phyloP scores from a whole-genome alignment of 192 early-diverging fungal species.

The Mortierella claussenii region DNA sequence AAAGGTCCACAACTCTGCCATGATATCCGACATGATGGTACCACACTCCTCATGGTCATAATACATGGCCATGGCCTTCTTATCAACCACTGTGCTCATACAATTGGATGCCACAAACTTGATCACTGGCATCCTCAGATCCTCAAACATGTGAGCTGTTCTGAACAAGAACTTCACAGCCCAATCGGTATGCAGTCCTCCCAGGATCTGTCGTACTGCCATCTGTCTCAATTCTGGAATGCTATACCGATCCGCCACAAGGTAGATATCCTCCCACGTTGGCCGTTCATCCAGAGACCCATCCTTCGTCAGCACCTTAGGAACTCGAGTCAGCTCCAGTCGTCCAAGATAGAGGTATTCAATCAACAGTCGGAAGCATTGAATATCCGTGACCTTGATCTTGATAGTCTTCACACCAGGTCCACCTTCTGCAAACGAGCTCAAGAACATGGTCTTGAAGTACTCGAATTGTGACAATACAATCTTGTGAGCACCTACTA shows the following conservation, averaged over 20 bases:
- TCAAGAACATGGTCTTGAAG: constrained; percentile 34
- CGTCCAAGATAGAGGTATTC: constrained; percentile 36
- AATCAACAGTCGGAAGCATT: constrained; percentile 30
- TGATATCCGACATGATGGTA: constrained; percentile 30
- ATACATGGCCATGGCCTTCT: constrained; percentile 3
- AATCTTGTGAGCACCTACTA: constrained; percentile 17
- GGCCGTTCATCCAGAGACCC: not conserved
- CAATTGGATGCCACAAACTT: constrained; percentile 19
- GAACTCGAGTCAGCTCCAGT: not conserved
- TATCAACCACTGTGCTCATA: constrained; percentile 8
- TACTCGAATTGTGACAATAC: constrained; percentile 29
- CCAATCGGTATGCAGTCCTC: constrained; percentile 8
- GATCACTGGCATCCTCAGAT: constrained; percentile 12
- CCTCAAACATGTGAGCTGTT: constrained; percentile 29
- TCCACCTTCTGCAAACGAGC: constrained; percentile 24
- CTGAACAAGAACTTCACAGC: constrained; percentile 37
- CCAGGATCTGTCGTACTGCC: constrained; percentile 4
- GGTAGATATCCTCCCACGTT: constrained; percentile 36
- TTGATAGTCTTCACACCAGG: constrained; percentile 19
- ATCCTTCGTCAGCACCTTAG: constrained; percentile 13
- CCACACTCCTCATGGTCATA: constrained; percentile 27
- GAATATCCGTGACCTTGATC: constrained; percentile 14
- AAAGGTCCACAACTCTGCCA: constrained; percentile 21
- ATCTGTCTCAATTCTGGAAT: constrained; percentile 4
- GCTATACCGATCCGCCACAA: constrained; percentile 28